Evolutionary conservation across 129 eudicot genomes (phyloP), one percentile per base, ranked within the genome.

Genomic region (Ambrosia artemisiifolia): DNA sequence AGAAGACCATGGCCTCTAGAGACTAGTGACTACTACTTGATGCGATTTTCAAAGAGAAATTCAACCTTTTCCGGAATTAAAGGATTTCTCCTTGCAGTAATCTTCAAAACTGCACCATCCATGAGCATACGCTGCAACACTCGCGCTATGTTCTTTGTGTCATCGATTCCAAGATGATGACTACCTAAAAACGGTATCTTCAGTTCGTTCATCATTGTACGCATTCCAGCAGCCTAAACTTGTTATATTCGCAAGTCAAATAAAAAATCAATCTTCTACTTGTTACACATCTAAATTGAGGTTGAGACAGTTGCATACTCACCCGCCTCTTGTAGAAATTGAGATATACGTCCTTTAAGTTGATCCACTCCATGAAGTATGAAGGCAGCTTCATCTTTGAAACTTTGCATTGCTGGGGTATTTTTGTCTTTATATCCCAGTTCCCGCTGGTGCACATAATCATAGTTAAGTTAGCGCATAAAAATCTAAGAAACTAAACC

Each of bases 131-230:
- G 87, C 47, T 81, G 98, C 81, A 90, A 50, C 38, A 94, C 96
- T 74, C 92, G 86, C 0, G 96, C 77, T 66, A 94, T 87, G 82
- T 94, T 94, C 73, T 82, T 87, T 0, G 98, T 69, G 79, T 94
- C 98, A 68, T 94, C 98, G 1, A 94, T 87, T 43, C 98, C 98
- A 20, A 94, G 93, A 79, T 94, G 98, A 83, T 94, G 98, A 67
- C 93, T 90, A 79, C 98, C 98, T 57, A 82, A 74, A 72, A 83
- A 56, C 2, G 77, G 86, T 18, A 94, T 76, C 40, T 81, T 65
- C 24, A 90, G 86, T 74, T 79, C 86, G 57, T 81, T 86, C 92
- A 94, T 83, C 98, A 94, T 94, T 10, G 98, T 84, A 49, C 83
- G 65, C 98, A 94, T 94, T 68, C 98, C 98, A 11, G 95, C 70